phyloP scores from a whole-genome alignment of 768 basidiomycete genomes.

The Leucocoprinus leucothites region DNA sequence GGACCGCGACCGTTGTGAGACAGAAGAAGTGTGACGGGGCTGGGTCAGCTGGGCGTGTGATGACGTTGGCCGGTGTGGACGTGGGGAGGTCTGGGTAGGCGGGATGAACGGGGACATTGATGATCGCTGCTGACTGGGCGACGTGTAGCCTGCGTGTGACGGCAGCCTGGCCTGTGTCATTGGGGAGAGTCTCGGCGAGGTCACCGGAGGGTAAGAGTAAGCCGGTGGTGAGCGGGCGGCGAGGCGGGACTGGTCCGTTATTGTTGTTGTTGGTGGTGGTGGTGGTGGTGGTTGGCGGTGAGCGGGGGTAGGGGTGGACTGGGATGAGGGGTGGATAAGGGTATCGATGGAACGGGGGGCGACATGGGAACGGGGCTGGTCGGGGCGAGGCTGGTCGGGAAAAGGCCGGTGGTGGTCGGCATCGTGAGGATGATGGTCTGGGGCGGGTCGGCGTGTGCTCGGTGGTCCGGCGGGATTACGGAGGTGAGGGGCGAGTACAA shows the following conservation, averaged over 20 bases:
- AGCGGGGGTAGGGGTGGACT: conserved; percentile 1
- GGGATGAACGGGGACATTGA: conserved; percentile 13
- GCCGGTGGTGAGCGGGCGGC: too few species aligned
- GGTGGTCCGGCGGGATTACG: conserved; percentile 9
- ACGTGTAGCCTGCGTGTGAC: neutral
- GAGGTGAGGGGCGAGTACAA: conserved; percentile 25
- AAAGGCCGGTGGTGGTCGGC: neutral
- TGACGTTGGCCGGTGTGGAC: conserved; percentile 15
- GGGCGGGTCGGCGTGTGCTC: conserved; percentile 1
- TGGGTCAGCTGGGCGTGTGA: conserved; percentile 8
- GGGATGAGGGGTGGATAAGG: conserved; percentile 15
- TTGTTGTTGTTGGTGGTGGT: too few species aligned
- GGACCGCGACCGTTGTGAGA: conserved; percentile 15
- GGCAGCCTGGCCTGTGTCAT: too few species aligned
- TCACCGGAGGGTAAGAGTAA: too few species aligned
- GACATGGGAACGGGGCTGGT: conserved; percentile 2
- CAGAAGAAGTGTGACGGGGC: conserved; percentile 14
- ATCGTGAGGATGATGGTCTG: too few species aligned
- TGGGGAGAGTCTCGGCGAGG: too few species aligned
- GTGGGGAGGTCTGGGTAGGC: conserved; percentile 13
- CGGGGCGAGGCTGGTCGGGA: too few species aligned
- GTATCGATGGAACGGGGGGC: conserved; percentile 14
- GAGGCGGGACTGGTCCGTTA: too few species aligned
- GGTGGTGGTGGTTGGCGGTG: conserved; percentile 14
- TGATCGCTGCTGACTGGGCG: conserved; percentile 12